These are phyloP conservation scores for Apiospora arundinis DNA, from an alignment of 2,329 filamentous ascomycete species.

Conservation along the genomic window DNA sequence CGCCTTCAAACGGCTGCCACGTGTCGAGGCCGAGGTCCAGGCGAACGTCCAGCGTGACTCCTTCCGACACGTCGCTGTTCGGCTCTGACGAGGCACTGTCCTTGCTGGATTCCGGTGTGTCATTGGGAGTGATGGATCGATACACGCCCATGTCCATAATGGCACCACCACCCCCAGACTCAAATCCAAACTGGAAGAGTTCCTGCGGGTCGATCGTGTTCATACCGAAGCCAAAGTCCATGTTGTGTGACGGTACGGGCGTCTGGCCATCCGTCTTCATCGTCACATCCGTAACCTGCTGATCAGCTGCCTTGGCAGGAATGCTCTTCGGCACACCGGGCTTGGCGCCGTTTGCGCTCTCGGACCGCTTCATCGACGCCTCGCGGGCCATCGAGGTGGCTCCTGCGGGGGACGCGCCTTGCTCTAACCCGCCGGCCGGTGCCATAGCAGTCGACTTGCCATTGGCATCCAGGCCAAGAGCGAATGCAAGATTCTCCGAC, in stretches of 20 bases:
- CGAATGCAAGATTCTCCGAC: constrained; percentile 54
- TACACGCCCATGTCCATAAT: constrained; percentile 61
- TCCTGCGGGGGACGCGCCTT: constrained; percentile 40
- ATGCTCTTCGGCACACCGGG: not conserved
- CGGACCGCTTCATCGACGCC: constrained; percentile 57
- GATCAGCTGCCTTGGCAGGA: constrained; percentile 1
- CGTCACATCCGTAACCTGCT: constrained; percentile 34
- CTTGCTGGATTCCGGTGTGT: constrained; percentile 69
- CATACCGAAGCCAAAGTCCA: constrained; percentile 18
- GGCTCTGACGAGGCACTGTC: constrained; percentile 65
- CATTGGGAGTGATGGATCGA: constrained; percentile 63
- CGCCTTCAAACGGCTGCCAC: constrained; percentile 57
- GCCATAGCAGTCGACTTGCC: constrained; percentile 41
- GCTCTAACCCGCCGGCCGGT: not conserved
- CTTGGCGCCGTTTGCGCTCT: constrained; percentile 48
- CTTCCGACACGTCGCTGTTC: constrained; percentile 67
- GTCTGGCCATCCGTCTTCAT: constrained; percentile 28
- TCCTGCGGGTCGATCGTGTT: constrained; percentile 59
- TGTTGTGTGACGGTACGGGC: constrained; percentile 37
- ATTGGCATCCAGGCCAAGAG: constrained; percentile 59
- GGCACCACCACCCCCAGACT: constrained; percentile 51
- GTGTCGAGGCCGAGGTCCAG: constrained; percentile 47
- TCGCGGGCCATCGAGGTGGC: constrained; percentile 59
- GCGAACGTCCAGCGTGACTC: constrained; percentile 56
- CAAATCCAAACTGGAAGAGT: constrained; percentile 52